phyloP scores from a whole-genome alignment of 768 basidiomycete genomes.

The Hemileccinum impolitum region DNA sequence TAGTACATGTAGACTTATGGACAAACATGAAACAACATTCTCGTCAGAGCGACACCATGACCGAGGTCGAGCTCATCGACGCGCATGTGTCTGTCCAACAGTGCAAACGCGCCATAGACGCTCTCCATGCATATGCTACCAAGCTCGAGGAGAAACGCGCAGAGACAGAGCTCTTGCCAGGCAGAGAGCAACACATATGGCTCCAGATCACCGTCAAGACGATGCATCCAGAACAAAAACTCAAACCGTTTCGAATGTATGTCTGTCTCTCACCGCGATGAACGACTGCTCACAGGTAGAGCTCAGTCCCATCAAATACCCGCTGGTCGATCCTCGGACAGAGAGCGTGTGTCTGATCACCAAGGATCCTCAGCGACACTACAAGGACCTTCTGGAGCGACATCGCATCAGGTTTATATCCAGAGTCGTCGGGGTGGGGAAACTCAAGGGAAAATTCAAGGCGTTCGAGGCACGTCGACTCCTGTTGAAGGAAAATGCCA shows the following conservation, averaged over 20 bases:
- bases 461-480: conserved; percentile 78
- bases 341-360: conserved; percentile 85
- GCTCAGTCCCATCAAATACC: conserved; percentile 66
- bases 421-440: conserved; percentile 85
- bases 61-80: conserved; percentile 58
- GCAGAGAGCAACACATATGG: conserved; percentile 86
- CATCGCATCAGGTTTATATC: conserved; percentile 86
- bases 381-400: conserved; percentile 85
- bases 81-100: conserved; percentile 67
- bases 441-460: conserved; percentile 93
- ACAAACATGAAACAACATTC: conserved; percentile 20
- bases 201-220: conserved; percentile 84
- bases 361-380: conserved; percentile 93
- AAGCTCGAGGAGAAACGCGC: conserved; percentile 63
- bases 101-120: conserved; percentile 73
- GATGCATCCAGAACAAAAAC: conserved; percentile 66
- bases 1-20: not conserved
- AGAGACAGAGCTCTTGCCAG: conserved; percentile 70
- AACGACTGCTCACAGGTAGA: conserved; percentile 1
- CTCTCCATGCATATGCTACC: conserved; percentile 68
- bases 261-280: conserved; percentile 26
- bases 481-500: conserved; percentile 81
- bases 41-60: conserved; percentile 31
- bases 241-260: conserved; percentile 85
- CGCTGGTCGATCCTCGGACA: conserved; percentile 78